Percentiles rank a stretch among this genome's conserved stretches.
Evolutionary conservation across 331 rosid species (phyloP).

Genomic region (Quercus tomentella): DNA sequence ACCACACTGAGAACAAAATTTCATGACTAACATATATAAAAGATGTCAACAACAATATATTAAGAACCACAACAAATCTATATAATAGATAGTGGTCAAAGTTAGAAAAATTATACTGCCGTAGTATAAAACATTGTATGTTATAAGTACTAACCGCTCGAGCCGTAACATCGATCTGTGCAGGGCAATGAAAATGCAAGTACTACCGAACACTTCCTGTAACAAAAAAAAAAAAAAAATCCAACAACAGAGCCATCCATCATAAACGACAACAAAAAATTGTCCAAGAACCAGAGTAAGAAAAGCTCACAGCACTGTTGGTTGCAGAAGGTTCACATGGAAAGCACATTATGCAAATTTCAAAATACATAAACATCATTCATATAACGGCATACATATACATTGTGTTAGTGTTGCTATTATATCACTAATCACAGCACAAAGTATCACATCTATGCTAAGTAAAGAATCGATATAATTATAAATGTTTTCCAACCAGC

Average conservation of each 20-base stretch:
- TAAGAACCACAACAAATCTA: background rate
- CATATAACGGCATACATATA: background rate
- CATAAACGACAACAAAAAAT: background rate
- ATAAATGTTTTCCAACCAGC: background rate
- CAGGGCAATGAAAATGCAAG: slow-evolving; percentile 67
- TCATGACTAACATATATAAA: background rate
- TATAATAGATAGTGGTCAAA: background rate
- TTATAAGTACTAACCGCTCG: slow-evolving; percentile 55
- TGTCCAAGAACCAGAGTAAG: background rate
- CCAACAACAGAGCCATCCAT: slow-evolving; percentile 5
- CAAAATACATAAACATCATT: background rate
- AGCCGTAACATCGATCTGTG: slow-evolving; percentile 83
- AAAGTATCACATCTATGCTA: background rate
- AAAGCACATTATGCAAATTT: background rate
- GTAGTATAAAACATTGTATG: background rate
- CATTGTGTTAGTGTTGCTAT: background rate
- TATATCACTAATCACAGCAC: background rate
- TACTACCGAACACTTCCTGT: slow-evolving; percentile 79
- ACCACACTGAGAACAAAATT: background rate
- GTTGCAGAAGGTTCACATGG: background rate
- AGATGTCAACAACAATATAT: background rate
- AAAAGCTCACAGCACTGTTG: background rate
- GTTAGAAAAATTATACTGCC: background rate
- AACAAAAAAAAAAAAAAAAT: background rate
- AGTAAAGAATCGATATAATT: background rate